Percentiles rank a stretch among this genome's conserved stretches.
phyloP scores from a whole-genome alignment of 1,284 basidiomycete genomes.

The Rhodotorula sp. region DNA sequence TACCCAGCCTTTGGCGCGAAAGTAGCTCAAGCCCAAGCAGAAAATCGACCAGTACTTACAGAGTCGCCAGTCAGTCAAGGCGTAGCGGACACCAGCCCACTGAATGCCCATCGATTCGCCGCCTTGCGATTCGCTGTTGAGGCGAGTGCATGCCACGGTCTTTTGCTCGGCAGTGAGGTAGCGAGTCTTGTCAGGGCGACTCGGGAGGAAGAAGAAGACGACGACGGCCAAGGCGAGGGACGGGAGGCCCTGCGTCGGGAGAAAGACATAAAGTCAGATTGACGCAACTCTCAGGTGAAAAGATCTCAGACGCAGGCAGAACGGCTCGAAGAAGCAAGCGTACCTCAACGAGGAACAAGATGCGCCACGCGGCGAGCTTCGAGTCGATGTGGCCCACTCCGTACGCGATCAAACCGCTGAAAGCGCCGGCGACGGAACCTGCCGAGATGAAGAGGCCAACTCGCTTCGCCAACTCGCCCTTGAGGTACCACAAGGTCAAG shows the following conservation, averaged over 20 bases:
- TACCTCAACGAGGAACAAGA: slow-evolving; percentile 68
- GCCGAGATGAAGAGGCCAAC: slow-evolving; percentile 54
- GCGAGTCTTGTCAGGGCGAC: slow-evolving; percentile 70
- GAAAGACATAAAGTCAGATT: too few relatives aligned
- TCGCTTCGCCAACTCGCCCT: slow-evolving; percentile 52
- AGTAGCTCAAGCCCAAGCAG: slow-evolving; percentile 42
- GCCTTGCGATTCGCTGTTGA: slow-evolving; percentile 66
- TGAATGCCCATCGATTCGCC: slow-evolving; percentile 55
- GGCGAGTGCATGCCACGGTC: slow-evolving; percentile 67
- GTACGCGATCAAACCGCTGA: slow-evolving; percentile 50
- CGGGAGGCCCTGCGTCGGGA: slow-evolving; percentile 55
- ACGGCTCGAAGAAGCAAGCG: too few relatives aligned
- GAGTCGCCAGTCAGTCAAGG: slow-evolving; percentile 63
- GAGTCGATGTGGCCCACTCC: slow-evolving; percentile 50
- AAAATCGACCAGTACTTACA: slow-evolving; percentile 61
- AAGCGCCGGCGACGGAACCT: slow-evolving; percentile 52
- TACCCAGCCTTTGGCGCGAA: not conserved
- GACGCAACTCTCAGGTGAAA: too few relatives aligned
- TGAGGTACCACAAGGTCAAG: slow-evolving; percentile 50
- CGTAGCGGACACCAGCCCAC: slow-evolving; percentile 56
- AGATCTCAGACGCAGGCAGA: too few relatives aligned
- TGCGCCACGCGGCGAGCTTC: slow-evolving; percentile 40
- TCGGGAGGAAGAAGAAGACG: slow-evolving; percentile 67
- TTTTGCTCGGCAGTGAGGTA: slow-evolving; percentile 72
- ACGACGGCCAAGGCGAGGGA: slow-evolving; percentile 66